These are phyloP conservation scores for Skeletonema potamos DNA, from an alignment of 108 stramenopile genomes.

Conservation along the genomic window DNA sequence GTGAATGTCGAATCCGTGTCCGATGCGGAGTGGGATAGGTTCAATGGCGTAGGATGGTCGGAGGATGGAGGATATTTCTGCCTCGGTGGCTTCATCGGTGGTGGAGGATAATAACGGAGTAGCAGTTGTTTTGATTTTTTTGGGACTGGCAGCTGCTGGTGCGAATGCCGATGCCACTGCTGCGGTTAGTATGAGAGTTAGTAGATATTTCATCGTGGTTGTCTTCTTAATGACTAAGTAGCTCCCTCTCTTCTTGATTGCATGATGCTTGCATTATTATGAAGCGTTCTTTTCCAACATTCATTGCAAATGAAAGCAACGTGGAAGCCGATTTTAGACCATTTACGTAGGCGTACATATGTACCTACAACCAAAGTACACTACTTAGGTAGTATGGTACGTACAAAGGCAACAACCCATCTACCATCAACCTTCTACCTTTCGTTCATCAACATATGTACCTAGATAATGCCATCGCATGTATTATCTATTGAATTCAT, in stretches of 20 bases:
- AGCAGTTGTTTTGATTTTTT: not conserved
- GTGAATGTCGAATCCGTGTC: constrained; percentile 98
- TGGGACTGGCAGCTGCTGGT: not conserved
- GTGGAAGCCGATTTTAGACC: no score
- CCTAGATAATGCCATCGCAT: no score
- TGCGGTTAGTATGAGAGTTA: not conserved
- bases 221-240: not conserved
- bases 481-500: no score
- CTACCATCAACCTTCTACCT: no score
- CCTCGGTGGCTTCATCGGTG: constrained; percentile 4
- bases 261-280: not conserved
- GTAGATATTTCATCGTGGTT: not conserved
- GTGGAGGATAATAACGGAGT: not conserved
- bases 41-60: constrained; percentile 80
- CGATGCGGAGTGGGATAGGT: constrained; percentile 81
- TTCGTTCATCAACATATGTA: no score
- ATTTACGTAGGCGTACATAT: no score
- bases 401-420: no score
- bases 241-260: not conserved
- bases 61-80: constrained; percentile 44
- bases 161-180: not conserved
- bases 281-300: no score
- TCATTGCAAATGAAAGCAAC: no score
- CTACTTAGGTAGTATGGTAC: no score
- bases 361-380: no score